Percentiles rank a stretch among this genome's conserved stretches.
These are phyloP conservation scores for Solanum clarkiae DNA, from an alignment of 257 asterid genomes.

Conservation along the genomic window DNA sequence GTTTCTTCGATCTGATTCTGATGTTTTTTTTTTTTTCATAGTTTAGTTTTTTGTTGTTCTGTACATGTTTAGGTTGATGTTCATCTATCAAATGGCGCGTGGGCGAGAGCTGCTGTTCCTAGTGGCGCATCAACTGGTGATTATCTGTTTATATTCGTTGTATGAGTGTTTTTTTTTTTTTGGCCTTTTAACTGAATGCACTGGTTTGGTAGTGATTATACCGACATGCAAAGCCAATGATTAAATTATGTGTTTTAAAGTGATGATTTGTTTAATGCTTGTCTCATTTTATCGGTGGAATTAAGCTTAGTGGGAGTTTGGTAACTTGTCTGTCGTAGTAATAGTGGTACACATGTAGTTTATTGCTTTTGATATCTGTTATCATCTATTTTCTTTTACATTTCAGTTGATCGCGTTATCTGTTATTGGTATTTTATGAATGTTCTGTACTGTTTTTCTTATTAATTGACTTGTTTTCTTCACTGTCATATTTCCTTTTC, in stretches of 20 bases:
- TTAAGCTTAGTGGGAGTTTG: neutral
- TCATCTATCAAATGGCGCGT: slow-evolving; percentile 37
- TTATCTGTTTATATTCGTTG: neutral
- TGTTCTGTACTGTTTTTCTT: neutral
- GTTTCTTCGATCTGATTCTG: neutral
- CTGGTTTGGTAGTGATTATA: neutral
- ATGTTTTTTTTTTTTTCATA: neutral
- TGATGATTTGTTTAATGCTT: neutral
- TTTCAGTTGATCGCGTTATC: neutral
- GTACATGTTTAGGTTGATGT: slow-evolving; percentile 48
- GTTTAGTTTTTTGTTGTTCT: neutral
- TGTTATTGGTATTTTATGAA: neutral
- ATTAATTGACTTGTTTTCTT: neutral
- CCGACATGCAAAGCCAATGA: neutral
- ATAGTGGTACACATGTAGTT: neutral
- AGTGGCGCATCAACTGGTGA: slow-evolving; percentile 95
- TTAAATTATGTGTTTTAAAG: neutral
- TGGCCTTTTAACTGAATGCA: neutral
- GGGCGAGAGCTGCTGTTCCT: slow-evolving; percentile 86
- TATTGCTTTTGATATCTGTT: neutral
- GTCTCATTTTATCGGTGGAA: neutral
- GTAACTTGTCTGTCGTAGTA: neutral
- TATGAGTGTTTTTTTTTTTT: neutral
- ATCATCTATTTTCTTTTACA: neutral
- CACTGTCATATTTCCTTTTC: neutral